phyloP scores from a whole-genome alignment of 1,284 basidiomycete genomes.

The Ceratobasidium sp. region DNA sequence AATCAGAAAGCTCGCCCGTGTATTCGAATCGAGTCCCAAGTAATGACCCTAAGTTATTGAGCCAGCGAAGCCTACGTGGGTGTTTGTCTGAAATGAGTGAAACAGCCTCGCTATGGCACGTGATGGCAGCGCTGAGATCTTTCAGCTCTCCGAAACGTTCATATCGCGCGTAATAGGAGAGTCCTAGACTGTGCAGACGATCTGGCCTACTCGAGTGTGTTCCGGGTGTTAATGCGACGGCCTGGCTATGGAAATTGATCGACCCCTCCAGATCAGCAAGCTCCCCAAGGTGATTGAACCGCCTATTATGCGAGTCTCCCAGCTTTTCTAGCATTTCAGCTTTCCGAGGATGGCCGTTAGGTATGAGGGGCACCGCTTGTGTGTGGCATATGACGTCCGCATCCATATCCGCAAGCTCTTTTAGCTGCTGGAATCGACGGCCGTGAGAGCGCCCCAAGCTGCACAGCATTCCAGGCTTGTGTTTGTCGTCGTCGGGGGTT shows the following conservation, averaged over 20 bases:
- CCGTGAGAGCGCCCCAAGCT: neutral
- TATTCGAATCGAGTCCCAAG: too few relatives aligned
- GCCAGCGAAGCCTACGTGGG: neutral
- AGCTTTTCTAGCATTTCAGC: neutral
- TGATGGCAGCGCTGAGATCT: neutral
- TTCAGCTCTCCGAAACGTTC: neutral
- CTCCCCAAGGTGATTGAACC: neutral
- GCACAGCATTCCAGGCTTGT: neutral
- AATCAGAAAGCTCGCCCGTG: neutral
- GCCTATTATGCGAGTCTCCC: neutral
- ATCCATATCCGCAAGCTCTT: neutral
- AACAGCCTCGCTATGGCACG: neutral
- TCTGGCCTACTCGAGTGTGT: neutral
- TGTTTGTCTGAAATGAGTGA: neutral
- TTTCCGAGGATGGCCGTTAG: neutral
- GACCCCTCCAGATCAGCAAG: neutral
- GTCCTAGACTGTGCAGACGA: neutral
- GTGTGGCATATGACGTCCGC: neutral
- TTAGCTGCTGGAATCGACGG: neutral
- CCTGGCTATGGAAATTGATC: neutral
- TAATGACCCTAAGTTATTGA: neutral
- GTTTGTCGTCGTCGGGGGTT: neutral
- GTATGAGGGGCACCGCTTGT: neutral
- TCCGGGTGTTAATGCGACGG: neutral
- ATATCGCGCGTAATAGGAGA: neutral